Percentiles rank a stretch among this genome's conserved stretches.
These are phyloP conservation scores for Physcomitrellopsis africana DNA, from an alignment of 225 moss, liverwort and hornwort genomes.

Conservation along the genomic window DNA sequence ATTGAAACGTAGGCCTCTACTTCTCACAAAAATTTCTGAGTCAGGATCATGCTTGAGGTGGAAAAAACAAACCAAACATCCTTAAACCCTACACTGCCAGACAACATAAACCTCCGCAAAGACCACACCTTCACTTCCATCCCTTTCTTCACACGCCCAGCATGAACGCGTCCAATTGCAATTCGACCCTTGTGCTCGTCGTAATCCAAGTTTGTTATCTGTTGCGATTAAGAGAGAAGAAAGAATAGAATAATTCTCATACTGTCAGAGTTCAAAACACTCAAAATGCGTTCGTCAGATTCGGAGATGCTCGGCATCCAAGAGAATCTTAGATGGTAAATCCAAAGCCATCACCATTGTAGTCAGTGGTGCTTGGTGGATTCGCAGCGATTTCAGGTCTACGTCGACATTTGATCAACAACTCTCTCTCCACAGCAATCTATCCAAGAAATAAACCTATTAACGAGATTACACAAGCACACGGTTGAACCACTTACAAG, in stretches of 20 bases:
- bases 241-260: not conserved
- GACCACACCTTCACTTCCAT: conserved; percentile 79
- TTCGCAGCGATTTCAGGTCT: too few relatives aligned
- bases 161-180: conserved; percentile 93
- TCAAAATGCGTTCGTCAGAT: too few relatives aligned
- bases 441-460: not conserved
- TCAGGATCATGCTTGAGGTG: not conserved
- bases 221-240: conserved; percentile 3
- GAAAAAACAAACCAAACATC: not conserved
- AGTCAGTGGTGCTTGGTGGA: too few relatives aligned
- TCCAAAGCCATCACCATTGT: too few relatives aligned
- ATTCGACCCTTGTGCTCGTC: conserved; percentile 99
- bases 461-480: not conserved
- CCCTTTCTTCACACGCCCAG: conserved; percentile 76
- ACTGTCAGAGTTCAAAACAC: not conserved
- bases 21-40: not conserved
- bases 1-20: too few relatives aligned
- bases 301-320: too few relatives aligned
- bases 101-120: not conserved
- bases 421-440: not conserved
- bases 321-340: too few relatives aligned
- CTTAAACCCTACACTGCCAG: not conserved
- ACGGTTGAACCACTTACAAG: conserved; percentile 51
- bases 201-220: conserved; percentile 96
- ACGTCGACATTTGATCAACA: too few relatives aligned